Evolutionary conservation across 2,329 filamentous ascomycete genomes (phyloP), one percentile per base, ranked within the genome.

Genomic region (Ascosphaera apis): DNA sequence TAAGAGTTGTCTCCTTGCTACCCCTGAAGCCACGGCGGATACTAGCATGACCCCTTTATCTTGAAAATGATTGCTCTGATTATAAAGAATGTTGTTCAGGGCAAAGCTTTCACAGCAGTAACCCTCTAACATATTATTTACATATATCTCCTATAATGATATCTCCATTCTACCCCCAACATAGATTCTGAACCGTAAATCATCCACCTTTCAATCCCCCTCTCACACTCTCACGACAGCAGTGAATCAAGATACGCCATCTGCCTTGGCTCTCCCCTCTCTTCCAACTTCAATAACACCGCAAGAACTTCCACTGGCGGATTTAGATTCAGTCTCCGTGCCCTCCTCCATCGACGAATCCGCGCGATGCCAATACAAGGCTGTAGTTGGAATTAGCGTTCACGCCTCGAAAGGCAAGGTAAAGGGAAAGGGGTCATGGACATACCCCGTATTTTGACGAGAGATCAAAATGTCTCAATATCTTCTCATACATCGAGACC

Each of bases 251-350:
- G 72, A 48, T 84, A 69, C 15, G 84, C 79, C 43, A 62, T 65
- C 54, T 88, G 68, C 12, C 48, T 48, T 11, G 42, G 39, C n/a
- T 40, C 41, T 4, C 47, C 44, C 36, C 54, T 66, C 3, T 66
- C 58, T 48, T 76, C 70, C 48, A 82, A 75, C 48, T 72, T 76
- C 37, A 91, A 47, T 33, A 95, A 57, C 12, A 95, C 78, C 0
- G 83, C 80, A 3, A 95, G 65, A 3, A 93, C 83, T 53, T 95
- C 86, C 17, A 92, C 67, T 0, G 88, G 86, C 1, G 88, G 88
- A 21, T 76, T 67, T n/a, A 98, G 63, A 2, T 76, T 75, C n/a
- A 98, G 61, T 38, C 64, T 65, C 37, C 91, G 67, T 3, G 88
- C 88, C 33, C 88, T 72, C 50, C 79, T 70, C 88, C 88, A 98